phyloP scores from a whole-genome alignment of 305 asterid genomes.

The Solanum chacoense region DNA sequence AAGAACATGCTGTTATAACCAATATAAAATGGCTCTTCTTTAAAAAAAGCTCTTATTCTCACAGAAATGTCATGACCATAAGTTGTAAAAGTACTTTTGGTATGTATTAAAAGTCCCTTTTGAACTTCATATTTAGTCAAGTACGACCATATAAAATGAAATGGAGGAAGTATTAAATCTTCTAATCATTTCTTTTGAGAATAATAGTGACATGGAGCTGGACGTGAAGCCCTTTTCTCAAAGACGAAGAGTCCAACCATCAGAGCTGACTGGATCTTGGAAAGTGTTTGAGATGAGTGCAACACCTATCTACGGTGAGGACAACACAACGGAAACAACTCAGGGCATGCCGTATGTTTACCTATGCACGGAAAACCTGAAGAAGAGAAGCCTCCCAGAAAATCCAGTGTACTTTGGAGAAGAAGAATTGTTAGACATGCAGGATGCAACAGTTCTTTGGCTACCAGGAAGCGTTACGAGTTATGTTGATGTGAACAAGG shows the following conservation, averaged over 20 bases:
- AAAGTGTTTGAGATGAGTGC: conserved; percentile 93
- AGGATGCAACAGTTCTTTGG: conserved; percentile 75
- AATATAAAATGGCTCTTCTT: neutral
- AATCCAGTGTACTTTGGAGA: conserved; percentile 60
- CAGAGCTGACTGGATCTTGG: conserved; percentile 83
- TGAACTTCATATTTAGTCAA: neutral
- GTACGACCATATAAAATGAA: neutral
- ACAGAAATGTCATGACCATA: neutral
- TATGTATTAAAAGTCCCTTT: neutral
- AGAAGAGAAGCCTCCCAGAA: conserved; percentile 78
- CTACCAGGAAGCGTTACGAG: conserved; percentile 92
- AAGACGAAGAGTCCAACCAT: conserved; percentile 82
- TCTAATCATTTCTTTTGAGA: neutral
- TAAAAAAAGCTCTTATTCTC: neutral
- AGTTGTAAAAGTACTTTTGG: neutral
- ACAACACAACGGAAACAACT: conserved; percentile 27
- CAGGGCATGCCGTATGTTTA: conserved; percentile 43
- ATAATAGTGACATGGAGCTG: conserved; percentile 48
- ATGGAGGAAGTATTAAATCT: neutral
- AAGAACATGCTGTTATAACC: neutral
- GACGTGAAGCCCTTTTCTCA: conserved; percentile 85
- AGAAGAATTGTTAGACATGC: conserved; percentile 87
- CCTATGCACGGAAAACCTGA: conserved; percentile 76
- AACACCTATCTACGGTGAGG: conserved; percentile 64
- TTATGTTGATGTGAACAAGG: conserved; percentile 78